Conservation (phyloP, 345 rosid species). For the Rhodomyrtus tomentosa region DNA sequence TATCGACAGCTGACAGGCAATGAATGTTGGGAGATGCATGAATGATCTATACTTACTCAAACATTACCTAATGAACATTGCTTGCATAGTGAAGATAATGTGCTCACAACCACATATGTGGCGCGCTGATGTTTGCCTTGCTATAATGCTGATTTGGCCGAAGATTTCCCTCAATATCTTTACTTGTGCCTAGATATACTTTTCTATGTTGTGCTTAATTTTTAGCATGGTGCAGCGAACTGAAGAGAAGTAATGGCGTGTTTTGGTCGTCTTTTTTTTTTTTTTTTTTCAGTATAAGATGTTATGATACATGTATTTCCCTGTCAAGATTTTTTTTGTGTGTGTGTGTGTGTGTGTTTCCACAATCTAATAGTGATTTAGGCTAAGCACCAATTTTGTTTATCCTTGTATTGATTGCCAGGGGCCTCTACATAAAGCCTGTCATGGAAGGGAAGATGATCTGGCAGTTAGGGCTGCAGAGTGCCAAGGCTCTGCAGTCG, state of each 20-base stretch:
- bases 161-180: background rate
- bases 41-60: background rate
- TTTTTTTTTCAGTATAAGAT: background rate
- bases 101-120: background rate
- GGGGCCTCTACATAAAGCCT: slow-evolving; percentile 78
- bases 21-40: background rate
- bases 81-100: background rate
- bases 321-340: background rate
- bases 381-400: background rate
- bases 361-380: background rate
- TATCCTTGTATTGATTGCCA: slow-evolving; percentile 5
- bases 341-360: background rate
- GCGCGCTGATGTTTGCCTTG: background rate
- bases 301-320: background rate
- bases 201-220: background rate
- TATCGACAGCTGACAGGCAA: background rate
- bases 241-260: background rate
- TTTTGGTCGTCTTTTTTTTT: background rate
- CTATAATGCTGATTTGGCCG: background rate
- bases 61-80: background rate
- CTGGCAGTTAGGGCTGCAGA: slow-evolving; percentile 39
- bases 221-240: background rate
- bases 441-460: slow-evolving; percentile 39
- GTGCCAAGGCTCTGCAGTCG: slow-evolving; percentile 79
- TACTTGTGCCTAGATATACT: background rate